Base-by-base conservation (phyloP, 2,329 filamentous ascomycete species). In the Paraphoma sp. region DNA sequence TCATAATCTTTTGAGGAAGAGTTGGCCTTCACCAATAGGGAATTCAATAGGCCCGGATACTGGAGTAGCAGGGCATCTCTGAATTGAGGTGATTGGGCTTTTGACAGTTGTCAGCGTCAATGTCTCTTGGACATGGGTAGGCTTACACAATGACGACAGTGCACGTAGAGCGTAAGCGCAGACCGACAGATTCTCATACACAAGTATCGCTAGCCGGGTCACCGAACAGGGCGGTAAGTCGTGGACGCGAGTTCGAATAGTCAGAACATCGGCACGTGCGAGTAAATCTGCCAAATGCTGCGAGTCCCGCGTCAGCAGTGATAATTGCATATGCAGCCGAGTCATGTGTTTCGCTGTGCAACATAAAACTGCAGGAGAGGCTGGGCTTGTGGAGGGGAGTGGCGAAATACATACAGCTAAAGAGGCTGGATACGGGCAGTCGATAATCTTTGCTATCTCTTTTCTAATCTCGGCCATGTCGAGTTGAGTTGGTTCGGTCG, bases 141-240 rank as follows among this genome's bases (percentile, higher is more conserved):
- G 51, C 55, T 42, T 76, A 85, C 83, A 79, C 30, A 87, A 78
- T 38, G 64, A 69, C n/a, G 78, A 70, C 40, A 87, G 69, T 29
- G 87, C 74, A 30, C 78, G 73, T 53, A 86, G 64, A 5, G 83
- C 79, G 57, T 82, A 82, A 4, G 80, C 76, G 72, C 83, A 85
- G 45, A 80, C 77, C 33, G 81, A 78, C 36, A 87, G 70, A 28
- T 80, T 81, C 56, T 83, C 79, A 30, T 82, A 68, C n/a, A 85
- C 61, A 16, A 72, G 61, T n/a, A 59, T 59, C 12, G 68, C 71
- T 42, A 87, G 71, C 18, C 73, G 69, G 10, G 74, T 71, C 45
- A 85, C 69, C 48, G 82, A 80, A 65, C 84, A 86, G 29, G 78
- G 77, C 55, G 84, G 81, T 16, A 72, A 76, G 33, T 77, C 68